These are phyloP conservation scores for Didymella lethalis DNA, from an alignment of 2,329 filamentous ascomycete species.

Conservation along the genomic window DNA sequence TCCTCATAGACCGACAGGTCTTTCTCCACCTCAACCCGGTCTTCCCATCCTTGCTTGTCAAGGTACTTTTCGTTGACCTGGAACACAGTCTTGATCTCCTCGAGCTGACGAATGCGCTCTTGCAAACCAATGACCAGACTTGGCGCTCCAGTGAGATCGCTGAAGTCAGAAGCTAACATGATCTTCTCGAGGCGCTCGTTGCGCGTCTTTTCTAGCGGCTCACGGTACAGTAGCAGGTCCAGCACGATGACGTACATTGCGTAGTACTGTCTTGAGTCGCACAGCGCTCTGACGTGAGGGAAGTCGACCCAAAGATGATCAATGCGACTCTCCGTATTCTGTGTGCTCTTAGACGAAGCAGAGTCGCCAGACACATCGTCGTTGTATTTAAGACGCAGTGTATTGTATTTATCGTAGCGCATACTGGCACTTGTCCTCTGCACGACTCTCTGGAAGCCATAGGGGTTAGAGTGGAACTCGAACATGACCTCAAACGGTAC, in stretches of 20 bases:
- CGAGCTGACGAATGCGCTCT: constrained; percentile 88
- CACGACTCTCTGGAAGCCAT: constrained; percentile 97
- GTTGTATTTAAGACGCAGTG: constrained; percentile 93
- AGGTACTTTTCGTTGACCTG: constrained; percentile 88
- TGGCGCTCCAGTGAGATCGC: constrained; percentile 90
- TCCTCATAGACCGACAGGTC: constrained; percentile 91
- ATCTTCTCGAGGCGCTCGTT: constrained; percentile 97
- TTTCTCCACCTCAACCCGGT: constrained; percentile 85
- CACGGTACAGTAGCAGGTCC: constrained; percentile 93
- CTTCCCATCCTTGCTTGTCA: constrained; percentile 89
- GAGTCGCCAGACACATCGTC: constrained; percentile 80
- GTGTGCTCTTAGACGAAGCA: constrained; percentile 52
- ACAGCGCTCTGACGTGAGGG: constrained; percentile 90
- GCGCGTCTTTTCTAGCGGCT: constrained; percentile 96
- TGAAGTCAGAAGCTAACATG: constrained; percentile 98
- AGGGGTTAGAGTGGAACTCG: constrained; percentile 90
- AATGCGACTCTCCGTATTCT: constrained; percentile 77
- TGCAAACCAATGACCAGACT: constrained; percentile 92
- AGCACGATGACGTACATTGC: constrained; percentile 98
- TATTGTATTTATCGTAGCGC: constrained; percentile 98
- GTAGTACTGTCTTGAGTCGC: constrained; percentile 97
- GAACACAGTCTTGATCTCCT: constrained; percentile 97
- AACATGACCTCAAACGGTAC: constrained; percentile 99
- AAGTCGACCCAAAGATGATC: constrained; percentile 98
- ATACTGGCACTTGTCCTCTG: constrained; percentile 95